A percentile compares a stretch with the other conserved stretches of the same genome.
Conservation (phyloP, 768 basidiomycete genomes). For the Hericium erinaceus region DNA sequence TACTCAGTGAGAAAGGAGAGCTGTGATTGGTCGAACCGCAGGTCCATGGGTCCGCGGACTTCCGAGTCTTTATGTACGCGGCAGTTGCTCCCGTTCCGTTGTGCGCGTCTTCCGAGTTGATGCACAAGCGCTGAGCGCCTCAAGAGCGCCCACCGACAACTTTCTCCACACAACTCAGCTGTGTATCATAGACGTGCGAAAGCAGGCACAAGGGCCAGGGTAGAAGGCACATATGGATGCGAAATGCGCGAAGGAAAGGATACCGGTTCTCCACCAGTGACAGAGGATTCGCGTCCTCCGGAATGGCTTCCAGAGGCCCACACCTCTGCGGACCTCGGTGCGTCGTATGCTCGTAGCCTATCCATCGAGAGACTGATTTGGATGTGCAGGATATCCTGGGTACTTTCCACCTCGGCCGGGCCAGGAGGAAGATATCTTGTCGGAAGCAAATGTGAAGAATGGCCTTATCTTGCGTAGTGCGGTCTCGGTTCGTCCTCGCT, state of each 20-base stretch:
- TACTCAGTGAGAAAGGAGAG: no score
- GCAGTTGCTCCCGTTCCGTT: no score
- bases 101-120: no score
- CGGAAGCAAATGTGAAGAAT: conserved; percentile 52
- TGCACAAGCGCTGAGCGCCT: no score
- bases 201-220: no score
- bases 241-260: background rate
- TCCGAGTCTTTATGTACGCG: no score
- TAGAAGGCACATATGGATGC: no score
- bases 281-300: conserved; percentile 63
- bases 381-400: conserved; percentile 54
- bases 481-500: conserved; percentile 43
- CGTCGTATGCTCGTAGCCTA: conserved; percentile 12
- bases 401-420: conserved; percentile 68
- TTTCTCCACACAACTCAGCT: no score
- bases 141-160: no score
- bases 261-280: conserved; percentile 28
- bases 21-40: no score
- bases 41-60: no score
- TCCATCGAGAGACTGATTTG: background rate
- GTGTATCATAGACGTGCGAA: no score
- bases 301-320: conserved; percentile 66
- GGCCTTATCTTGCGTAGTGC: conserved; percentile 48
- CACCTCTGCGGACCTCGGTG: conserved; percentile 60
- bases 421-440: conserved; percentile 68